Evolutionary conservation across 2,329 filamentous ascomycete genomes (phyloP).

Genomic region (Aspergillus bombycis): DNA sequence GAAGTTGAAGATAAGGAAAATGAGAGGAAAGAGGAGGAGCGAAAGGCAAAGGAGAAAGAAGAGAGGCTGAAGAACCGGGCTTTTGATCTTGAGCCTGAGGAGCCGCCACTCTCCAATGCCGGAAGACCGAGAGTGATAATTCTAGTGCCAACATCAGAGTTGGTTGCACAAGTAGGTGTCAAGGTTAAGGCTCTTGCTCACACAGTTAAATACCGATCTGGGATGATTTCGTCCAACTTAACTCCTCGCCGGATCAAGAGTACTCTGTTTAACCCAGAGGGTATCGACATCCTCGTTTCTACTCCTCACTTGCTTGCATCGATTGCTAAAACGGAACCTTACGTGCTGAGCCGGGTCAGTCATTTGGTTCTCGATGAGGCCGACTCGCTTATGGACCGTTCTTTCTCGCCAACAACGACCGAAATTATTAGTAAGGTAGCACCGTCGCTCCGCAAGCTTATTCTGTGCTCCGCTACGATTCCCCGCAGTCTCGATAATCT

Average conservation of each 20-base stretch:
- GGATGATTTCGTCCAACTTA: constrained; percentile 77
- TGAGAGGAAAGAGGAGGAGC: constrained; percentile 55
- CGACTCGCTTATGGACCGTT: constrained; percentile 91
- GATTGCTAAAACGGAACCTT: constrained; percentile 86
- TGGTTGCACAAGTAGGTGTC: constrained; percentile 82
- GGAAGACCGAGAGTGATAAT: constrained; percentile 83
- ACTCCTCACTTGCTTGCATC: constrained; percentile 89
- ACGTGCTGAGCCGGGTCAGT: constrained; percentile 86
- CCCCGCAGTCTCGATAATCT: constrained; percentile 85
- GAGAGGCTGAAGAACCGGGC: constrained; percentile 57
- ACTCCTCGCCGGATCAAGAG: constrained; percentile 79
- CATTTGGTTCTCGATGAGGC: constrained; percentile 94
- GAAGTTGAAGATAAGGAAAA: constrained; percentile 68
- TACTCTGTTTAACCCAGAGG: constrained; percentile 76
- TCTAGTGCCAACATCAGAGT: constrained; percentile 87
- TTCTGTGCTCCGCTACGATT: constrained; percentile 96
- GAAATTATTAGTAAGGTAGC: constrained; percentile 79
- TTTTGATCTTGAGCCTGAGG: constrained; percentile 63
- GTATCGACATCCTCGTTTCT: constrained; percentile 82
- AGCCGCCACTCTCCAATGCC: constrained; percentile 67
- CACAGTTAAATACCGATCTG: constrained; percentile 81
- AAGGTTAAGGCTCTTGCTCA: constrained; percentile 84
- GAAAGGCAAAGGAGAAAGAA: constrained; percentile 59
- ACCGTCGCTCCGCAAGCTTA: constrained; percentile 80
- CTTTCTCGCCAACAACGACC: constrained; percentile 81